These are phyloP conservation scores for Zymoseptoria brevis DNA, from an alignment of 2,329 filamentous ascomycete genomes.

Conservation along the genomic window DNA sequence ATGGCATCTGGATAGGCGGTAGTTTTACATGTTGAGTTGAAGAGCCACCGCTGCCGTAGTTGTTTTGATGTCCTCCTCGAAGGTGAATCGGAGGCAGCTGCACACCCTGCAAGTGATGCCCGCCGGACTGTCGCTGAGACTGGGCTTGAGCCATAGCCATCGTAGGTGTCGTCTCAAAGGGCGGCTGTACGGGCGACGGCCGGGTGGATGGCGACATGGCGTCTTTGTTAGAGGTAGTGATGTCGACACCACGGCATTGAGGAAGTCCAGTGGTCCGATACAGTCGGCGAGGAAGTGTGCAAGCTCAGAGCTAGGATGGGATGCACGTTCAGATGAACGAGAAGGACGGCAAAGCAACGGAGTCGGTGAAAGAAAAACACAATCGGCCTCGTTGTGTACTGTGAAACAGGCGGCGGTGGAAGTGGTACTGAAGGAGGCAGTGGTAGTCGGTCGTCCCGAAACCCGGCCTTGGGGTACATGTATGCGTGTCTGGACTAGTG, in stretches of 20 bases:
- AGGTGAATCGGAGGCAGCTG: constrained; percentile 28
- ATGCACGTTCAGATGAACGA: background rate
- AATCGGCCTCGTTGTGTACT: background rate
- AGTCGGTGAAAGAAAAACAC: background rate
- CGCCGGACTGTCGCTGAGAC: constrained; percentile 9
- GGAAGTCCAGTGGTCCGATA: background rate
- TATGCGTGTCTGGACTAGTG: background rate
- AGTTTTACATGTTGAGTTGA: constrained; percentile 14
- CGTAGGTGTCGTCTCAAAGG: constrained; percentile 28
- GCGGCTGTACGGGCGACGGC: constrained; percentile 36
- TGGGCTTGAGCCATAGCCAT: constrained; percentile 41
- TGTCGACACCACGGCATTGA: constrained; percentile 1
- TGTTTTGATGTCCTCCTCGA: background rate
- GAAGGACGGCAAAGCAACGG: background rate
- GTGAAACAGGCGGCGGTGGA: background rate
- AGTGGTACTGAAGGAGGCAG: background rate
- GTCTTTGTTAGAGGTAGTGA: background rate
- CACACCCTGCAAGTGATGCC: constrained; percentile 32
- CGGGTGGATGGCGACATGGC: constrained; percentile 24
- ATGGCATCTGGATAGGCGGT: constrained; percentile 34
- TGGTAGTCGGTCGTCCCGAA: background rate
- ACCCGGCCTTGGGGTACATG: background rate
- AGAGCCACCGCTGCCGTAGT: constrained; percentile 11
- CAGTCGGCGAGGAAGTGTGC: background rate
- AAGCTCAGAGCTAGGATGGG: background rate